These are phyloP conservation scores for Ceratobasidium sp. DNA, from an alignment of 1,284 basidiomycete genomes.

Conservation along the genomic window DNA sequence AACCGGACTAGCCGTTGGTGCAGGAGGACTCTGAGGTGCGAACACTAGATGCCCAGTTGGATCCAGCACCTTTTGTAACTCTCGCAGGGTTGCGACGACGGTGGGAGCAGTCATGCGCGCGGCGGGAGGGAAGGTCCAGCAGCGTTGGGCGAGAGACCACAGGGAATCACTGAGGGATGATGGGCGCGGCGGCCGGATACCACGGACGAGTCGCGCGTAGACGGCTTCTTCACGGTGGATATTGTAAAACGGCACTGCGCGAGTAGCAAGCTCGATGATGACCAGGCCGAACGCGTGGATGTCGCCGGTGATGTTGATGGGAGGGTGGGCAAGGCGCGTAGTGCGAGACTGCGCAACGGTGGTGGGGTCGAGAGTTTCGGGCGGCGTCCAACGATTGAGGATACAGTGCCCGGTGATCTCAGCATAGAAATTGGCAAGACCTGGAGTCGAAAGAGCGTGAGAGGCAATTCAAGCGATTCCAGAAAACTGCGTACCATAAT, in stretches of 20 bases:
- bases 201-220: conserved; percentile 32
- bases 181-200: conserved; percentile 27
- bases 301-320: conserved; percentile 38
- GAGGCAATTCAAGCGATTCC: not conserved
- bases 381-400: conserved; percentile 37
- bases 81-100: conserved; percentile 27
- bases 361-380: conserved; percentile 35
- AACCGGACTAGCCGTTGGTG: not conserved
- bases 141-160: conserved; percentile 29
- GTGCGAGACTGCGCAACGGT: conserved; percentile 38
- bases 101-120: conserved; percentile 24
- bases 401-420: conserved; percentile 38
- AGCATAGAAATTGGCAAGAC: conserved; percentile 34
- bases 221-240: conserved; percentile 36
- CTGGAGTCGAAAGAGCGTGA: not conserved
- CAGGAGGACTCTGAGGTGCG: conserved; percentile 22
- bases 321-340: conserved; percentile 27
- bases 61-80: conserved; percentile 26
- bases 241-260: conserved; percentile 27
- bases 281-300: conserved; percentile 39
- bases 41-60: conserved; percentile 29
- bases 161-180: conserved; percentile 8
- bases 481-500: conserved; percentile 7
- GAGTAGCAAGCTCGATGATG: conserved; percentile 35
- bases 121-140: conserved; percentile 32